Base-by-base conservation (phyloP, 2,329 filamentous ascomycete species). In the Pseudohalonectria lignicola region DNA sequence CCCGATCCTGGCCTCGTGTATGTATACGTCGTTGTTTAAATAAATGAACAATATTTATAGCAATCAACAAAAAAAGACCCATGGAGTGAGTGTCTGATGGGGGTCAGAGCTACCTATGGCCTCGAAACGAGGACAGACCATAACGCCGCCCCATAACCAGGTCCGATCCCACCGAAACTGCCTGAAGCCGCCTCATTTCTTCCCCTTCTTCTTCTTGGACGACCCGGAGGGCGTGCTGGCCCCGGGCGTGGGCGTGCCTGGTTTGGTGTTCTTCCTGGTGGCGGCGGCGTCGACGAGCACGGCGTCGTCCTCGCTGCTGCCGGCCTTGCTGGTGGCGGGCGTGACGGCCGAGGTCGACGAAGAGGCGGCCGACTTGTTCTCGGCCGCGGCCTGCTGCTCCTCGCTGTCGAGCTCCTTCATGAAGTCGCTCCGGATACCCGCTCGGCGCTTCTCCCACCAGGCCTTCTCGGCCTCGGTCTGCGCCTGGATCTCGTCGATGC, bases 371-470 rank as follows among this genome's bases (percentile, higher is more conserved):
- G 52, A 45, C 56, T 57, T 12, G 64, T 59, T 33, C 54, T 59
- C 48, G 4, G 49, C 46, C 32, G 55, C 54, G 45, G 49, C 44
- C 32, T 67, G 62, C 43, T 73, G 69, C 45, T 71, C 73, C 23
- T 74, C 75, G 19, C 73, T 72, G 39, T 88, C 82, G 34, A 94
- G 67, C 65, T 95, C 87, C 61, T 83, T 86, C 74, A 93, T 81
- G 51, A 92, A 87, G 12, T 79, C 81, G 38, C 74, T 69, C 57
- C 82, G 72, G 47, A 93, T 87, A 44, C 71, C 71, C 33, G 76
- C 71, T 49, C 79, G 76, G 55, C 82, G 83, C 67, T 84, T 84
- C 56, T 86, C 85, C 92, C 92, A 98, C 86, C 87, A 94, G 53
- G 81, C 72, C 63, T 83, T 85, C 63, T 96, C 92, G 30, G 76